Base-by-base conservation (phyloP, 179 eudicot species). In the Monotropa hypopitys region DNA sequence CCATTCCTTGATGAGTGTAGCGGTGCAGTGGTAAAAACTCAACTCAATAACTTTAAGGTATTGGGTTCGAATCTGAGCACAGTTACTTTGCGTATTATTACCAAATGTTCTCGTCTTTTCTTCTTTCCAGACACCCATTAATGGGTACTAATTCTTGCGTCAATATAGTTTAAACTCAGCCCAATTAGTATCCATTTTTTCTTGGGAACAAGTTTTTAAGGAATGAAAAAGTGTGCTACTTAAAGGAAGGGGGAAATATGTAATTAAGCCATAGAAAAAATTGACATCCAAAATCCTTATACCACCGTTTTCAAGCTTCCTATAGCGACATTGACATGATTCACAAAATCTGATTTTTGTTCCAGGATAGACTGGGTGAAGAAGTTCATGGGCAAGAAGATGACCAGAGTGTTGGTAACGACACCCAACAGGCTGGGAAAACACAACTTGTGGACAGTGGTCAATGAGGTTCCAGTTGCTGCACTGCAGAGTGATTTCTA, bases 301-400 rank as follows among this genome's bases (percentile, higher is more conserved):
- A n/a, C 51, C 4, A 13, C 21, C 3, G 51, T 75, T 35, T 20
- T 16, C 40, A 15, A 12, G 26, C 54, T 75, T 30, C 54, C 42
- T 42, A 1, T 1, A 57, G 20, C 30, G 13, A 16, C 33, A 4
- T 10, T 56, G 18, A 16, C 12, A 42, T 62, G 20, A 45, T 62
- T 63, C 16, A 30, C 30, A 38, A 67, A 53, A 72, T 76, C 43
- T 45, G 32, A 32, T 33, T 32, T 59, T 70, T 28, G 35, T 23
- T 87, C 84, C 92, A 93, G 98, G 96, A 85, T 88, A 90, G 89
- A 83, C 88, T 92, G 26, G 98, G 92, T 57, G 94, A 87, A 84
- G 89, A 88, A 76, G 91, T 80, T 80, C 76, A 81, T 56, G 83
- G 86, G 80, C 70, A 88, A 59, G 84, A 78, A 78, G 80, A 85